Evolutionary conservation across 2,329 filamentous ascomycete genomes (phyloP).

Genomic region (Onygenales sp.): DNA sequence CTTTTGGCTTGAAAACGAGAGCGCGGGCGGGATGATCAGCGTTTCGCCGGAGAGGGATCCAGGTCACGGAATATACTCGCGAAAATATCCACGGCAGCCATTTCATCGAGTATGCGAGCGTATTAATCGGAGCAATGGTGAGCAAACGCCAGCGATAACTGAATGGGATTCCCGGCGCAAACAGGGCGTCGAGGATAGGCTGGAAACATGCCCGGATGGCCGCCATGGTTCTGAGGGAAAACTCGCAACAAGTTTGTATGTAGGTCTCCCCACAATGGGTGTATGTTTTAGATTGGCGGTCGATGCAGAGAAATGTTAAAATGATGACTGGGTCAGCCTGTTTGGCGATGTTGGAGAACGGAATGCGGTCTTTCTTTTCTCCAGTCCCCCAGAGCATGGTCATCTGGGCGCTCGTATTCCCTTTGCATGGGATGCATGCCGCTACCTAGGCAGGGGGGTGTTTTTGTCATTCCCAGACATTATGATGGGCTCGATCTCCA

Average conservation of each 20-base stretch:
- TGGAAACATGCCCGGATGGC: slow-evolving; percentile 3
- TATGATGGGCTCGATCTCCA: no score
- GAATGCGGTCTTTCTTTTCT: no score
- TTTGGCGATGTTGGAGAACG: neutral
- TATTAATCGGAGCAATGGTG: slow-evolving; percentile 32
- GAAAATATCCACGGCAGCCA: slow-evolving; percentile 29
- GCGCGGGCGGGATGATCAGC: slow-evolving; percentile 19
- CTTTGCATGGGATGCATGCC: no score
- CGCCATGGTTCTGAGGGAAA: neutral
- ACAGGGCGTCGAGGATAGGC: slow-evolving; percentile 22
- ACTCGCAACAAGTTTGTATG: neutral
- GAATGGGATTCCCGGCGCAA: slow-evolving; percentile 28
- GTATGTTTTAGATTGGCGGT: no score
- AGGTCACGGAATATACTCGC: slow-evolving; percentile 24
- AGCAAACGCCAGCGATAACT: slow-evolving; percentile 36
- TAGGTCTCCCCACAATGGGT: no score
- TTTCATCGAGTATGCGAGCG: slow-evolving; percentile 30
- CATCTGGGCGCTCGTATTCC: no score
- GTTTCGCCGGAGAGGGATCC: slow-evolving; percentile 21
- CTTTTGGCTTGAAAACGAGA: slow-evolving; percentile 25
- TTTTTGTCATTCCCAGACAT: no score
- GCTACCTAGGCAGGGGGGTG: no score
- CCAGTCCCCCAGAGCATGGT: no score
- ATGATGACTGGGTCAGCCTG: no score
- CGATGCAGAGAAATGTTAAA: no score